These are phyloP conservation scores for Blastosporella zonata DNA, from an alignment of 1,284 basidiomycete species.

Conservation along the genomic window DNA sequence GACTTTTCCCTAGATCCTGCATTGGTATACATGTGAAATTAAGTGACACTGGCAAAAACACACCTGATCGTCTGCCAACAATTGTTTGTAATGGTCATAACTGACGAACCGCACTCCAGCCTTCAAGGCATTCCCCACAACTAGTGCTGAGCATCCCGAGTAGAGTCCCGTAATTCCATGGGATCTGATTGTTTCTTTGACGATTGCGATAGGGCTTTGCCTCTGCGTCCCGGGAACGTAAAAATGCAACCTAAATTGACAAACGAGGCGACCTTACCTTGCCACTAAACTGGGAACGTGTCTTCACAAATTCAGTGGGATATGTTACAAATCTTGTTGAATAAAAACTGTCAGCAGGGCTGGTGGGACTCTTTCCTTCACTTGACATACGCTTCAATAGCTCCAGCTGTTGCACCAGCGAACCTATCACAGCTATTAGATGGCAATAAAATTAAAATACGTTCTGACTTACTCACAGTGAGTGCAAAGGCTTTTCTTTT, in stretches of 20 bases:
- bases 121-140: constrained; percentile 88
- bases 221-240: constrained; percentile 36
- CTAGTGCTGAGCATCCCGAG: constrained; percentile 82
- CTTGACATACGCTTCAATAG: constrained; percentile 79
- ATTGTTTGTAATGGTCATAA: constrained; percentile 90
- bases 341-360: constrained; percentile 35
- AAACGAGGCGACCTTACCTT: constrained; percentile 45
- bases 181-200: constrained; percentile 65
- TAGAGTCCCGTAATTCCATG: constrained; percentile 81
- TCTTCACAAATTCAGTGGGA: constrained; percentile 93
- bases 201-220: constrained; percentile 66
- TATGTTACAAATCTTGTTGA: constrained; percentile 72
- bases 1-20: constrained; percentile 72
- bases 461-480: constrained; percentile 42
- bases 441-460: neutral
- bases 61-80: constrained; percentile 82
- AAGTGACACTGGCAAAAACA: constrained; percentile 17
- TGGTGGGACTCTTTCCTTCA: neutral
- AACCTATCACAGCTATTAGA: constrained; percentile 34
- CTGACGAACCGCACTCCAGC: constrained; percentile 94
- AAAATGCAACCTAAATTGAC: constrained; percentile 1
- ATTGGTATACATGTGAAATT: neutral
- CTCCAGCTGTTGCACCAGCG: constrained; percentile 93
- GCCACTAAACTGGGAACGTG: constrained; percentile 77
- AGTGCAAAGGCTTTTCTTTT: constrained; percentile 78